Conservation (phyloP, 495 filamentous ascomycete genomes). For the Tetracladium marchalianum region DNA sequence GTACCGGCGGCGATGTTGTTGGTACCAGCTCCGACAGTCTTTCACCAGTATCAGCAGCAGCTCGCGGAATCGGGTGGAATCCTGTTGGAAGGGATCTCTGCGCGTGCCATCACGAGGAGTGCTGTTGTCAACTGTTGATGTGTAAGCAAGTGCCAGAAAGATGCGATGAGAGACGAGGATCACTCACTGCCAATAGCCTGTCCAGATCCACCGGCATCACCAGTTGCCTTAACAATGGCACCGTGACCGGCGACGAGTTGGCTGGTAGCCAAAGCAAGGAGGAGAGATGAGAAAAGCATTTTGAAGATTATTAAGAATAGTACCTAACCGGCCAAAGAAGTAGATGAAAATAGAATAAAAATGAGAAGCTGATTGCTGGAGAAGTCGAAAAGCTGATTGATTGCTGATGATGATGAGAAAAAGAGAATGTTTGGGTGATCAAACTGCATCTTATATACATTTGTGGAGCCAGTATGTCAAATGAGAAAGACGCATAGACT, state of each 20-base stretch:
- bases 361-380: neutral
- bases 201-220: slow-evolving; percentile 5
- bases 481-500: too few relatives aligned
- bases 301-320: neutral
- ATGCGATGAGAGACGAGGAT: neutral
- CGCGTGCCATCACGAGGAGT: slow-evolving; percentile 11
- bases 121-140: neutral
- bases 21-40: slow-evolving; percentile 10
- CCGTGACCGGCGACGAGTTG: slow-evolving; percentile 13
- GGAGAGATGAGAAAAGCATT: slow-evolving; percentile 8
- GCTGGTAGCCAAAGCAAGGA: slow-evolving; percentile 1
- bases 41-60: slow-evolving; percentile 6
- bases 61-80: slow-evolving; percentile 14
- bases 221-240: slow-evolving; percentile 12
- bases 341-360: neutral
- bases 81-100: slow-evolving; percentile 9
- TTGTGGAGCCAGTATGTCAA: too few relatives aligned
- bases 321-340: slow-evolving; percentile 3
- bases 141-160: neutral
- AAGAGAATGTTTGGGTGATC: neutral
- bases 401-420: neutral
- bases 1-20: slow-evolving; percentile 7
- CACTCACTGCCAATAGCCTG: slow-evolving; percentile 6
- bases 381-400: neutral
- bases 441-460: too few relatives aligned